These are phyloP conservation scores for Skeletonema tropicum DNA, from an alignment of 108 stramenopile genomes.

Conservation along the genomic window DNA sequence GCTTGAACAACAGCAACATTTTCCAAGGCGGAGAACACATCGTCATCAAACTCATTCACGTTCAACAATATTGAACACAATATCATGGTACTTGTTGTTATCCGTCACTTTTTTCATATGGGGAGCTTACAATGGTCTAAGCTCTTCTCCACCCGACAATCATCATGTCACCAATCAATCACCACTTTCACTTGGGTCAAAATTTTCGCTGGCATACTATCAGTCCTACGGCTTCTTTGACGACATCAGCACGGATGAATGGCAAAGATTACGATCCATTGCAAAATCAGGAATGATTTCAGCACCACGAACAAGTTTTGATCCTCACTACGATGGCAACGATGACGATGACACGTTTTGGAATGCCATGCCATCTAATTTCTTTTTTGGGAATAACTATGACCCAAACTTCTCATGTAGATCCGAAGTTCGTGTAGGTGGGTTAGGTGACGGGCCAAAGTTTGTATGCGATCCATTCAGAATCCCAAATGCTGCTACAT, in stretches of 20 bases:
- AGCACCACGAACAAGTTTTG: background rate
- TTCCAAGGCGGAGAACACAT: background rate
- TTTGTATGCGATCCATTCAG: conserved; percentile 60
- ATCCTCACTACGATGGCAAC: background rate
- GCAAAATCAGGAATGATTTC: background rate
- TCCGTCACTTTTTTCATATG: background rate
- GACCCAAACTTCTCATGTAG: conserved; percentile 54
- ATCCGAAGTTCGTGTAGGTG: conserved; percentile 19
- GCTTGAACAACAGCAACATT: background rate
- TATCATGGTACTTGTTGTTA: background rate
- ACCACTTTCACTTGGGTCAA: background rate
- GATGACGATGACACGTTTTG: conserved; percentile 1
- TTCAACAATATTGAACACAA: background rate
- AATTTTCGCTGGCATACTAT: conserved; percentile 2
- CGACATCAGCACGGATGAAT: conserved; percentile 1
- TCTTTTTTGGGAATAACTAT: conserved; percentile 39
- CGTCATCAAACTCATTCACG: background rate
- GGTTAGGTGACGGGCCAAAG: conserved; percentile 45
- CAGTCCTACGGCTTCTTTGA: conserved; percentile 15
- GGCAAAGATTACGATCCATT: background rate
- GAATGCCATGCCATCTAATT: background rate
- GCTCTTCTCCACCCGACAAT: background rate
- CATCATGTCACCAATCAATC: background rate
- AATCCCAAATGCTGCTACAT: background rate
- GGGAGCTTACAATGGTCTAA: background rate